Base-by-base conservation (phyloP, 495 filamentous ascomycete species). In the Annulohypoxylon moriforme region DNA sequence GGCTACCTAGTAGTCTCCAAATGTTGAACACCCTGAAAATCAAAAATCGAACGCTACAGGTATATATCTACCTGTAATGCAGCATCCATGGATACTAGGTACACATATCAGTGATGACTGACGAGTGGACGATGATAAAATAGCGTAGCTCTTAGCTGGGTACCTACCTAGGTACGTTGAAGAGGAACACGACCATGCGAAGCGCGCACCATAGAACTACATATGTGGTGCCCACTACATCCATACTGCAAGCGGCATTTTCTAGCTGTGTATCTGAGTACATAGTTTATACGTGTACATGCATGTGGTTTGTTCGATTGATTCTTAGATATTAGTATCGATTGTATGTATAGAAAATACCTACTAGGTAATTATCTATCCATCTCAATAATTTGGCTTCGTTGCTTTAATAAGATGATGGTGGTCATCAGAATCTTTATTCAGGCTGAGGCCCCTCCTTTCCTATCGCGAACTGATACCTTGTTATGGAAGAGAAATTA, bases 401-500 rank as follows among this genome's bases (percentile, higher is more conserved):
- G 13, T 50, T 29, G 11, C 22, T 27, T 50, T 6, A 50, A 27
- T 50, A 27, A 27, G 27, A 8, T 29, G 3, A n/a, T 50, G 29
- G n/a, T 55, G 50, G 27, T 55, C 50, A 55, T 34, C 27, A 55
- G 50, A n/a, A 20, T 29, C 7, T 55, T 34, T 18, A 18, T 34
- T 20, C 14, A 55, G 16, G 47, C 44, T 14, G 60, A 33, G 55
- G 56, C 27, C 56, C 36, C 62, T 42, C 24, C 6, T 40, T 61
- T 62, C 6, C 36, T 14, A 60, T 64, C 69, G 69, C 69, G 69
- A 64, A 68, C 53, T 72, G 60, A 72, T 72, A 36, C 69, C 64
- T 64, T 38, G 69, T 68, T 68, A 55, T 56, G 56, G 70, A 46
- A 68, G 62, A 52, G 33, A 25, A 69, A 71, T 56, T 49, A 49